A percentile compares a stretch with the other conserved stretches of the same genome.
Evolutionary conservation across 176 grass and related monocot species (phyloP).

Genomic region (Melocanna baccifera): DNA sequence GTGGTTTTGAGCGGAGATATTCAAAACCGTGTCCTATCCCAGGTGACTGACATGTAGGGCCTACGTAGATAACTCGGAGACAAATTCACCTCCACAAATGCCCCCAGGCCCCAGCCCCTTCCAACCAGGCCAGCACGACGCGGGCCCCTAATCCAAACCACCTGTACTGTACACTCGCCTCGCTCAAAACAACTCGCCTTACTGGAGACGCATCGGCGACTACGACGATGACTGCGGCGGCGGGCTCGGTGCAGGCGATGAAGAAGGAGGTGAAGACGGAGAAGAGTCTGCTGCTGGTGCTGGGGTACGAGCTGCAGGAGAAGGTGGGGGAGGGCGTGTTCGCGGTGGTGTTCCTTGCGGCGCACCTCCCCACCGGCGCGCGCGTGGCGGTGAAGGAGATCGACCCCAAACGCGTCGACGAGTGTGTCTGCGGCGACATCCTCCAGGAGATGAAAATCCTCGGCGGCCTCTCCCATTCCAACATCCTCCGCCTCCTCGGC

Average conservation of each 20-base stretch:
- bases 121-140: neutral
- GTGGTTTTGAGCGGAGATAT: neutral
- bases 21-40: neutral
- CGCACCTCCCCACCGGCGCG: conserved; percentile 40
- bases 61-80: neutral
- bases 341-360: conserved; percentile 54
- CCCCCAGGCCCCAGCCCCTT: neutral
- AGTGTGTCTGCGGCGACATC: conserved; percentile 43
- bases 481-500: conserved; percentile 60
- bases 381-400: conserved; percentile 72
- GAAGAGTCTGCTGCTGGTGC: neutral
- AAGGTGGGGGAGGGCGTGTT: conserved; percentile 53
- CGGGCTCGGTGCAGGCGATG: neutral
- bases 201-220: neutral
- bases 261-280: conserved; percentile 21
- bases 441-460: conserved; percentile 65
- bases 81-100: conserved; percentile 38
- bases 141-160: conserved; percentile 39
- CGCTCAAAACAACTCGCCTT: neutral
- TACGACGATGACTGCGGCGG: neutral
- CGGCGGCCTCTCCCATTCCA: conserved; percentile 51
- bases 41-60: neutral
- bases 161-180: neutral
- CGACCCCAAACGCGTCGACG: conserved; percentile 40
- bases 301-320: conserved; percentile 52